These are phyloP conservation scores for Diaporthe amygdali DNA, from an alignment of 2,329 filamentous ascomycete genomes.

Conservation along the genomic window DNA sequence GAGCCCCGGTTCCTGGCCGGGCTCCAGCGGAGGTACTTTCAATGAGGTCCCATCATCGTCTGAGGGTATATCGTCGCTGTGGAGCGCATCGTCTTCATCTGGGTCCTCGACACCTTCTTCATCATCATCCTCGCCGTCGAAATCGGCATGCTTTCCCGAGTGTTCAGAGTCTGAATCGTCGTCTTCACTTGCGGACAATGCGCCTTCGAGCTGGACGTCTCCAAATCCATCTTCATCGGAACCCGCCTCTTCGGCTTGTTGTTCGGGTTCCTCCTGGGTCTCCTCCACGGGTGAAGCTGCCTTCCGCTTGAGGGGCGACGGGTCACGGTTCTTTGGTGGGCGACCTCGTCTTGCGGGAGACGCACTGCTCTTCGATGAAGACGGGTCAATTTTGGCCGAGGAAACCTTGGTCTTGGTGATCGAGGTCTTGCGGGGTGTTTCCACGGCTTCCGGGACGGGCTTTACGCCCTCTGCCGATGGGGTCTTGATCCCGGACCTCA, in stretches of 20 bases:
- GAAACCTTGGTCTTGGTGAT: conserved; percentile 7
- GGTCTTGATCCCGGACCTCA: conserved; percentile 25
- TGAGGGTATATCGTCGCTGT: conserved; percentile 48
- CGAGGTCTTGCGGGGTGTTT: conserved; percentile 8
- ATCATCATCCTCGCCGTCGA: conserved; percentile 52
- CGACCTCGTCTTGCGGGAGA: conserved; percentile 9
- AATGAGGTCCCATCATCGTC: conserved; percentile 32
- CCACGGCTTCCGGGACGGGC: conserved; percentile 10
- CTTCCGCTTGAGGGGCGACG: conserved; percentile 66
- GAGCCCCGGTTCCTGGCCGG: conserved; percentile 24
- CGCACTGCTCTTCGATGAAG: not conserved
- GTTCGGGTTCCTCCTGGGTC: conserved; percentile 39
- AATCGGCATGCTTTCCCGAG: conserved; percentile 49
- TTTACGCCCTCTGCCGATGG: conserved; percentile 23
- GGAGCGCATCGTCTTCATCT: conserved; percentile 43
- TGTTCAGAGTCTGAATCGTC: conserved; percentile 63
- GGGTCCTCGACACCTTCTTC: conserved; percentile 46
- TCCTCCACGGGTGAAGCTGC: conserved; percentile 55
- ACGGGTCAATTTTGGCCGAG: not conserved
- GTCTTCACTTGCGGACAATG: conserved; percentile 61
- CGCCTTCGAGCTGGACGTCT: conserved; percentile 59
- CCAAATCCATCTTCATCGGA: conserved; percentile 65
- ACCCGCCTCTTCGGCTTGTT: conserved; percentile 25
- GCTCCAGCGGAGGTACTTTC: conserved; percentile 21
- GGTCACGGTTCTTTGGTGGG: not conserved